A percentile compares a stretch with the other conserved stretches of the same genome.
Evolutionary conservation across 768 basidiomycete genomes (phyloP).

Genomic region (Calocera cornea): DNA sequence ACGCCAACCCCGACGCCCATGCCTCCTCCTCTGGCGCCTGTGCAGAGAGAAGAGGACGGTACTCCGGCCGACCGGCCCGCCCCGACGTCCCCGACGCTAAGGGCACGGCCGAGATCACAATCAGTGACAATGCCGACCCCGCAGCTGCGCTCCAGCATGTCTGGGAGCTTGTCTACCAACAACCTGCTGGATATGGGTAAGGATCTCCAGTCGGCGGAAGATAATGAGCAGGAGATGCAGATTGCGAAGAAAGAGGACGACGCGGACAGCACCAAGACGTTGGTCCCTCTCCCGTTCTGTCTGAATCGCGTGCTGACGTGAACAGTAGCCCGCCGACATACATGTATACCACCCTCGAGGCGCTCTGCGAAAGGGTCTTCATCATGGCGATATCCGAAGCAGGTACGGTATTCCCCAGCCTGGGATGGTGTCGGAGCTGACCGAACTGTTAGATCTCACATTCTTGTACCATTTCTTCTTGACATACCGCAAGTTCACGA

Average conservation of each 20-base stretch:
- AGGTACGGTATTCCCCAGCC: neutral
- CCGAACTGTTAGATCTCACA: neutral
- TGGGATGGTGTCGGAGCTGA: neutral
- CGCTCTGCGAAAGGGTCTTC: neutral
- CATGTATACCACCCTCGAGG: neutral
- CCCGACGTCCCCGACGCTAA: neutral
- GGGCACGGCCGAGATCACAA: neutral
- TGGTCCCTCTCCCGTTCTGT: neutral
- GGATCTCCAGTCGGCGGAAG: neutral
- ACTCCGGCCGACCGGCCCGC: neutral
- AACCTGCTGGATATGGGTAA: neutral
- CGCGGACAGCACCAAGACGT: neutral
- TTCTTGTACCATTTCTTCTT: slow-evolving; percentile 3
- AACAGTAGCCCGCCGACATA: neutral
- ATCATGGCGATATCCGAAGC: neutral
- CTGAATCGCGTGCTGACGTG: neutral
- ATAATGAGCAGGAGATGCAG: neutral
- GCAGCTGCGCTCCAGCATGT: neutral
- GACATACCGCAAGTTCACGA: slow-evolving; percentile 1
- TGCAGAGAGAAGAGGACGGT: neutral
- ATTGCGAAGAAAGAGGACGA: neutral
- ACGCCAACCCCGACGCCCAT: neutral
- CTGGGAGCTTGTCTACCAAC: neutral
- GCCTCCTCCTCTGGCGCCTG: neutral
- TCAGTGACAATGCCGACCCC: neutral